Percentiles rank a stretch among this genome's conserved stretches.
phyloP scores from a whole-genome alignment of 345 rosid species.

The Euclidium syriacum region DNA sequence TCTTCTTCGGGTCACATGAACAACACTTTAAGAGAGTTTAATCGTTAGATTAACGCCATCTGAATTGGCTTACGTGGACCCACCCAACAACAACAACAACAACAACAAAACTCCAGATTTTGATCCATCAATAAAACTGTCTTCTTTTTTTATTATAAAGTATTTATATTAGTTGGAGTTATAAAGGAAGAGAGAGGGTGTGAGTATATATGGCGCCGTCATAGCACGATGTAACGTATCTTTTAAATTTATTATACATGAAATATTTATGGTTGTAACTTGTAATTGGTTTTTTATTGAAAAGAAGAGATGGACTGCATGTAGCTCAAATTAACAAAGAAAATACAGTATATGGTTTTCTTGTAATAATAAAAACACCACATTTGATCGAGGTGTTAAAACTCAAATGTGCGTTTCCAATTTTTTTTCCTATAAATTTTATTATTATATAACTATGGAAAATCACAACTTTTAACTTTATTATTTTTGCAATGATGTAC shows the following conservation, averaged over 20 bases:
- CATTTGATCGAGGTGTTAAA: no score
- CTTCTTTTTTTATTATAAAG: neutral
- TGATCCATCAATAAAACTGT: conserved; percentile 3
- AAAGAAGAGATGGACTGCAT: no score
- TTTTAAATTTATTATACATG: conserved; percentile 6
- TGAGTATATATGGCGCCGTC: conserved; percentile 24
- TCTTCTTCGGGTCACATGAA: conserved; percentile 22
- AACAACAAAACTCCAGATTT: conserved; percentile 5
- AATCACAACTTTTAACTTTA: no score
- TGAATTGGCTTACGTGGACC: conserved; percentile 20
- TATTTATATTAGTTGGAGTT: neutral
- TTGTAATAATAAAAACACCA: no score
- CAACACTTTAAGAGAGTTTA: conserved; percentile 16
- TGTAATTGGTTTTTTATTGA: no score
- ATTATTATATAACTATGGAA: no score
- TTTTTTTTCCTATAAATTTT: no score
- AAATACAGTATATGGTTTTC: no score
- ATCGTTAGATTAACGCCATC: conserved; percentile 5
- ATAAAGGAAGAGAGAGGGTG: neutral
- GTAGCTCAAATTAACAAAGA: no score
- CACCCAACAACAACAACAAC: conserved; percentile 14
- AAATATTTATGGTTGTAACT: no score
- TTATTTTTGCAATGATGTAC: no score
- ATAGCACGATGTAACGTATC: conserved; percentile 31
- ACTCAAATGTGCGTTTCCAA: no score